Evolutionary conservation across 2,329 filamentous ascomycete species (phyloP).

Genomic region (Pseudohalonectria lignicola): DNA sequence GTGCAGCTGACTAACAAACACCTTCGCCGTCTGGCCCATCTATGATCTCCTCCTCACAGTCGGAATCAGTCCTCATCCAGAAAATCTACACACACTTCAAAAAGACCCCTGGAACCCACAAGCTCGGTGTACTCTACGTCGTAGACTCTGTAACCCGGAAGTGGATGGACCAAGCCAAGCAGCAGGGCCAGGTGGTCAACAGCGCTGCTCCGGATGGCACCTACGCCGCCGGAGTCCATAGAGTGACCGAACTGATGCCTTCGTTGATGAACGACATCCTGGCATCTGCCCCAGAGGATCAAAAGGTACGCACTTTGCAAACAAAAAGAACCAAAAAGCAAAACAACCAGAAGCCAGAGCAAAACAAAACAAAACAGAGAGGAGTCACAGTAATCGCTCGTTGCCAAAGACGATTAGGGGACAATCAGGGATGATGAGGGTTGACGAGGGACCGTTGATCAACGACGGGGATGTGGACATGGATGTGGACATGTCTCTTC

Average conservation of each 20-base stretch:
- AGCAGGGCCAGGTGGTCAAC: constrained; percentile 71
- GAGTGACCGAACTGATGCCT: constrained; percentile 90
- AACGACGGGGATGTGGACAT: too few relatives aligned
- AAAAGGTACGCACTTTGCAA: constrained; percentile 70
- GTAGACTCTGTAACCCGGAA: constrained; percentile 99
- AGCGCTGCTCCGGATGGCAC: constrained; percentile 79
- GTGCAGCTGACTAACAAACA: too few relatives aligned
- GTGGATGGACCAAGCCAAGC: constrained; percentile 93
- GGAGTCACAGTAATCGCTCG: neutral
- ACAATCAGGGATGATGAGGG: too few relatives aligned
- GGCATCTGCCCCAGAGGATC: constrained; percentile 76
- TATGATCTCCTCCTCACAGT: constrained; percentile 50
- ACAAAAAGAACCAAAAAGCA: neutral
- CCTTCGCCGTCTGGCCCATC: too few relatives aligned
- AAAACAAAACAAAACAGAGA: neutral
- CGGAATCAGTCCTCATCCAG: constrained; percentile 87
- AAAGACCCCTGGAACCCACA: constrained; percentile 88
- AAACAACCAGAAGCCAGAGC: neutral
- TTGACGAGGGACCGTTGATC: too few relatives aligned
- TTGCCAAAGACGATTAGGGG: too few relatives aligned
- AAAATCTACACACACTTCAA: constrained; percentile 97
- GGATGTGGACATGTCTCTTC: too few relatives aligned
- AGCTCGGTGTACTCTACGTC: constrained; percentile 97
- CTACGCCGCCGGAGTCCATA: constrained; percentile 87
- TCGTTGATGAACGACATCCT: constrained; percentile 93